phyloP scores from a whole-genome alignment of 2,329 filamentous ascomycete species.

The Zymoseptoria crescenta region DNA sequence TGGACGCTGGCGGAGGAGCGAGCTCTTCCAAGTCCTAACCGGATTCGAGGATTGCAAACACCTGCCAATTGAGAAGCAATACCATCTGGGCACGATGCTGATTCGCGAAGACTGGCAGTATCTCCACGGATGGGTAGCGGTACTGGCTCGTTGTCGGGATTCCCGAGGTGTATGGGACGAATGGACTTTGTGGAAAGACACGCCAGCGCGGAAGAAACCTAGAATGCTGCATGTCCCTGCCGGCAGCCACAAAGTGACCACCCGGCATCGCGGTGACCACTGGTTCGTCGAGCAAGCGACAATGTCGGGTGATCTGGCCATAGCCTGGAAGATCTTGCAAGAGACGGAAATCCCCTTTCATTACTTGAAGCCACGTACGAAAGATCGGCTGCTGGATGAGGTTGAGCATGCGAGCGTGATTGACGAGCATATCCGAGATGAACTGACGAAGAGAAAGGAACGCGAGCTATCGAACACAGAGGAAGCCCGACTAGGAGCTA shows the following conservation, averaged over 20 bases:
- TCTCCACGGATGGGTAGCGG: slow-evolving; percentile 30
- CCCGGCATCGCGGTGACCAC: slow-evolving; percentile 24
- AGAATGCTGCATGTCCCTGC: slow-evolving; percentile 10
- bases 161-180: slow-evolving; percentile 27
- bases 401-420: slow-evolving; percentile 20
- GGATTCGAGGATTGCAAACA: slow-evolving; percentile 26
- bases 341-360: slow-evolving; percentile 20
- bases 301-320: slow-evolving; percentile 21
- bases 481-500: slow-evolving; percentile 18
- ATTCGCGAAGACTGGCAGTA: slow-evolving; percentile 26
- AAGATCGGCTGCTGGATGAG: slow-evolving; percentile 21
- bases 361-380: slow-evolving; percentile 15
- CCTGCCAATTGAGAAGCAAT: slow-evolving; percentile 22
- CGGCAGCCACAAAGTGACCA: slow-evolving; percentile 12
- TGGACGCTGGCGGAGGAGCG: slow-evolving; percentile 27
- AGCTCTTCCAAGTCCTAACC: slow-evolving; percentile 30
- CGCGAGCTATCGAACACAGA: slow-evolving; percentile 26
- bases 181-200: slow-evolving; percentile 28
- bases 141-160: slow-evolving; percentile 26
- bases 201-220: slow-evolving; percentile 13
- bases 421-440: slow-evolving; percentile 20
- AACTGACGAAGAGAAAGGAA: slow-evolving; percentile 25
- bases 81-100: slow-evolving; percentile 28
- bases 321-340: slow-evolving; percentile 26
- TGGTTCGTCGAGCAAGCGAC: slow-evolving; percentile 31